Conservation (phyloP, 805 yeast species). For the Myxozyma geophila region DNA sequence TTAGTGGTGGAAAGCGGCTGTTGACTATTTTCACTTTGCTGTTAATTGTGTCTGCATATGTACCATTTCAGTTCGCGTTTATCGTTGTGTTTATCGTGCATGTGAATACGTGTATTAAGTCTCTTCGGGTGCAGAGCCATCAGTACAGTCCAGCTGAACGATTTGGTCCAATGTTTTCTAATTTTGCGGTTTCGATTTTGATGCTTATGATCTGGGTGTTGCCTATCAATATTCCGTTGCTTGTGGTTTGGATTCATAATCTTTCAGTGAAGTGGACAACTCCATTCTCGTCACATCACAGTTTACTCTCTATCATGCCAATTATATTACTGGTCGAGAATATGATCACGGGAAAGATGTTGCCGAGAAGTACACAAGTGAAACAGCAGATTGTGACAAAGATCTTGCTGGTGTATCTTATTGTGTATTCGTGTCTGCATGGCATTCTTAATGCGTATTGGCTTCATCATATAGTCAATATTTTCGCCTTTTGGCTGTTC, state of each 20-base stretch:
- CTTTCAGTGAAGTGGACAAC: constrained; percentile 78
- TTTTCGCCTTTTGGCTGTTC: constrained; percentile 47
- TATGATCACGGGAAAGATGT: constrained; percentile 55
- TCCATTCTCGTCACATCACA: constrained; percentile 88
- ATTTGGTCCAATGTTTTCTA: constrained; percentile 47
- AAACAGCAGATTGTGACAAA: constrained; percentile 46
- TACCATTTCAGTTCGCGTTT: constrained; percentile 84
- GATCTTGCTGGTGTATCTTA: constrained; percentile 55
- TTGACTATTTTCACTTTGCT: constrained; percentile 44
- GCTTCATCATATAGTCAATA: constrained; percentile 77
- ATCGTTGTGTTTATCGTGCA: constrained; percentile 65
- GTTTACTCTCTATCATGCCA: constrained; percentile 76
- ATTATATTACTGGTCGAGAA: constrained; percentile 63
- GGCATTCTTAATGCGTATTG: constrained; percentile 83
- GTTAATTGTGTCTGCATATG: constrained; percentile 58
- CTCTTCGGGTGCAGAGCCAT: constrained; percentile 19
- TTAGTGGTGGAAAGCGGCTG: constrained; percentile 28
- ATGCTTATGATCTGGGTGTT: constrained; percentile 75
- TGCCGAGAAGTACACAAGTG: constrained; percentile 49
- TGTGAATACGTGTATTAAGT: constrained; percentile 51
- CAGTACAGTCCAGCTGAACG: constrained; percentile 12
- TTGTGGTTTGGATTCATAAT: constrained; percentile 82
- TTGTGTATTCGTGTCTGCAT: constrained; percentile 66
- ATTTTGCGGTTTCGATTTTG: constrained; percentile 65
- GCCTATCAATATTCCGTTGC: constrained; percentile 77